Conservation (phyloP, 176 grass and related monocot genomes). For the Hordeum marinum region DNA sequence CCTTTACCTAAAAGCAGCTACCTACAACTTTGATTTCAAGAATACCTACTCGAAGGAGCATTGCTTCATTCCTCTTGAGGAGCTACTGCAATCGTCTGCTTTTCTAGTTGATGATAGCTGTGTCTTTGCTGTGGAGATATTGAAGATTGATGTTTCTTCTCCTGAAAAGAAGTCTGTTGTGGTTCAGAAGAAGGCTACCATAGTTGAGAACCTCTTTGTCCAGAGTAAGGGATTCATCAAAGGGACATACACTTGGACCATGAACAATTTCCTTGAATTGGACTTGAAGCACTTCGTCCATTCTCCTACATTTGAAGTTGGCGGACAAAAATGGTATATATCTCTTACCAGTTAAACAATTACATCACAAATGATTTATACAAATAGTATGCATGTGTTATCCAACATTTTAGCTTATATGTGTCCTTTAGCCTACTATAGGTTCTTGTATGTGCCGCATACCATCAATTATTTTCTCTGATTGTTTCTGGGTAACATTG, state of each 20-base stretch:
- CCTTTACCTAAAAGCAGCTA: neutral
- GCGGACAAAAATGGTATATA: conserved; percentile 14
- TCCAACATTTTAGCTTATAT: too few relatives aligned
- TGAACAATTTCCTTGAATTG: conserved; percentile 4
- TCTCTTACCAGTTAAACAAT: neutral
- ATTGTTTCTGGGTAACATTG: too few relatives aligned
- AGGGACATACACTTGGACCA: conserved; percentile 28
- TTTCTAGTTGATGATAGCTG: conserved; percentile 34
- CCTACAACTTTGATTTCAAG: conserved; percentile 5
- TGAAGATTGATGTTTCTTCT: neutral
- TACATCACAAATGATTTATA: neutral
- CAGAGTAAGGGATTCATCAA: conserved; percentile 24
- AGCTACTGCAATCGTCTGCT: conserved; percentile 18
- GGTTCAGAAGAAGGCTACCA: neutral
- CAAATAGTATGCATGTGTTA: too few relatives aligned
- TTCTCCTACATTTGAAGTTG: conserved; percentile 24
- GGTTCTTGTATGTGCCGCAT: too few relatives aligned
- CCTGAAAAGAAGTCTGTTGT: neutral
- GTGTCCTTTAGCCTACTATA: too few relatives aligned
- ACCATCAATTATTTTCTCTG: too few relatives aligned
- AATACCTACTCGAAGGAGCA: neutral
- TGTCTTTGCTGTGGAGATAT: conserved; percentile 31
- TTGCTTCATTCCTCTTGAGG: conserved; percentile 16
- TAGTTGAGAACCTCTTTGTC: conserved; percentile 21
- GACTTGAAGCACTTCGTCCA: neutral